Base-by-base conservation (phyloP, 176 grass and related monocot genomes). In the Saccharum spontaneum region DNA sequence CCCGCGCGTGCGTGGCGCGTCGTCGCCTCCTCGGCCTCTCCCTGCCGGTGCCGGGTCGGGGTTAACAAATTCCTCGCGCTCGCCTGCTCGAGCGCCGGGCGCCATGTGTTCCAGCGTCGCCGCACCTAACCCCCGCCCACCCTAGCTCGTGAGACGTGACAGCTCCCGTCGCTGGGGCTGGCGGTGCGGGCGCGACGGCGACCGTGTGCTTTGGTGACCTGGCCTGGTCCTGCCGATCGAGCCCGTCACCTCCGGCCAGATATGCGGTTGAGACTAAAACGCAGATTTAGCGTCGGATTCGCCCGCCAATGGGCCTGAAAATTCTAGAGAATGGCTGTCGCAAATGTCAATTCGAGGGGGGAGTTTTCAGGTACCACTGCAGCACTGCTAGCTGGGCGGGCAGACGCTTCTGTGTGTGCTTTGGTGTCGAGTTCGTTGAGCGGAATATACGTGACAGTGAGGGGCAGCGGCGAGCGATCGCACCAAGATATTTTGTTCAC, bases 401-500 rank as follows among this genome's bases (percentile, higher is more conserved):
- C 26, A 66, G 28, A 66, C 26, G 28, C 28, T 6, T 30, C 7
- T 43, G n/a, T 43, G 9, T 46, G 31, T 18, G 23, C 40, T 34
- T 83, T 43, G 48, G 63, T 69, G 83, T 41, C 37, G 22, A 69
- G 30, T 69, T 78, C 73, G 83, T 59, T 85, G 73, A 85, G 83
- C 83, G 3, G 82, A 77, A 55, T 69, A 77, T 67, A 83, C 7
- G 12, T 20, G 73, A 43, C 43, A 67, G 31, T 38, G 71, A 31
- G 24, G 24, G 10, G 78, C 37, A 5, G 17, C 54, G 37, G 10
- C 59, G 59, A 7, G 31, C 44, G 30, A 83, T 65, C 57, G 6
- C 61, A 7, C 8, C 73, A 40, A 69, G 43, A 43, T n/a, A 22
- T 57, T 83, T 43, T 57, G 83, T 26, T 77, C 8, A 67, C 73